Base-by-base conservation (phyloP, 2,329 filamentous ascomycete species). In the Colletotrichum simmondsii region DNA sequence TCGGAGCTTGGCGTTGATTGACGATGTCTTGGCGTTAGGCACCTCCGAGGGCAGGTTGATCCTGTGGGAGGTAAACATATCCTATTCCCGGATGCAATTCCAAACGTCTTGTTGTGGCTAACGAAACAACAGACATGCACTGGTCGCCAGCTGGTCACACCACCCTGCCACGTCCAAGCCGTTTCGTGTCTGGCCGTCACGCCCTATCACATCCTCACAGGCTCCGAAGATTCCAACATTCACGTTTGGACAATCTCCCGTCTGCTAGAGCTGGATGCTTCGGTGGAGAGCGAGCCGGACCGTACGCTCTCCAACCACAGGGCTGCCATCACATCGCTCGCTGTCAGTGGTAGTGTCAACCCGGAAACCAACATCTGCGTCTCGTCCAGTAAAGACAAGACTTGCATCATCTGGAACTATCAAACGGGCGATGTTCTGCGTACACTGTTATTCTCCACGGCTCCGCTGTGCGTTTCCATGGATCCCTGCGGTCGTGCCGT, bases 321-420 rank as follows among this genome's bases (percentile, higher is more conserved):
- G 42, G 92, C 90, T 75, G 93, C 88, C 80, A 92, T 95, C 81
- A 96, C 90, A 74, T 90, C 88, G 64, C 80, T 93, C 22, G 83
- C 83, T 5, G 83, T 88, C 56, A 92, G 93, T 22, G 91, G 94
- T 78, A 92, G 93, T 79, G 86, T 88, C 72, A 92, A 91, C 80
- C 80, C 84, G 19, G 90, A 92, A 77, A 93, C 93, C 71, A 96
- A 94, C 81, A 91, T 98, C 73, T 95, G 93, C 72, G 89, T 98
- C 24, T 97, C 96, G 3, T 91, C 92, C 7, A 94, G 94, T 75
- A 92, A 90, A 77, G 97, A 98, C 84, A 95, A 94, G 83, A 97
- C 94, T 8, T 94, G 94, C 77, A 92, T 98, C 78, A 87, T 97
- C 73, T 99, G 97, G 97, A 95, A 98, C 83, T 97, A 97, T 80